Evolutionary conservation across 257 asterid genomes (phyloP), one percentile per base, ranked within the genome.

Genomic region (Solanum neorickii): DNA sequence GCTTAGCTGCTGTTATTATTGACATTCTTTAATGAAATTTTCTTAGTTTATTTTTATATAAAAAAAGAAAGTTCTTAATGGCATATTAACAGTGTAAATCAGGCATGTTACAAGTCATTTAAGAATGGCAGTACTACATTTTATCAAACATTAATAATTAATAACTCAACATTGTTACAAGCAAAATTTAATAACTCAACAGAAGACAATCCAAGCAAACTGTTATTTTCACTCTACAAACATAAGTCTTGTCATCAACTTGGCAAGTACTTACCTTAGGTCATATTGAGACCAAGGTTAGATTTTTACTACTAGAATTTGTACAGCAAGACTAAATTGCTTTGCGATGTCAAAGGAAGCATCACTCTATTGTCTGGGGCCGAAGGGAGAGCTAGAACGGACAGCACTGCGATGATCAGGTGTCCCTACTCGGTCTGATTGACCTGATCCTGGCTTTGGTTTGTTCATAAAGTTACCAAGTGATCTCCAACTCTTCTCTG

Each of bases 401-500:
- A 66, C 66, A 29, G 88, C 47, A 31, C 33, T 77, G n/a, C 87
- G 88, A 15, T 66, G 91, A 82, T 25, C 68, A 33, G 86, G 89
- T n/a, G 83, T 80, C 23, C 90, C 92, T 75, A 85, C 90, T 89
- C 91, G 86, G 86, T 89, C 89, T 82, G 85, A 74, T 14, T 82
- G 86, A 82, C 90, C 92, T 20, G 91, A 86, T 86, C 88, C 76
- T 27, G 88, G 41, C 35, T 83, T 86, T 23, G 75, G 44, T 66
- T 86, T 87, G 91, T 77, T 90, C 88, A 76, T 72, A 87, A 89
- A 78, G 90, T 91, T 91, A 33, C 87, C 18, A 4, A 89, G 88
- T 33, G 82, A 60, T 56, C 90, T 86, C 65, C 88, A 93, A 18
- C 93, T 96, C 91, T 87, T 94, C 87, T 94, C 98, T 3, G 98